Percentiles rank a stretch among this genome's conserved stretches.
phyloP scores from a whole-genome alignment of 2,329 filamentous ascomycete species.

The Phialocephala sp. region DNA sequence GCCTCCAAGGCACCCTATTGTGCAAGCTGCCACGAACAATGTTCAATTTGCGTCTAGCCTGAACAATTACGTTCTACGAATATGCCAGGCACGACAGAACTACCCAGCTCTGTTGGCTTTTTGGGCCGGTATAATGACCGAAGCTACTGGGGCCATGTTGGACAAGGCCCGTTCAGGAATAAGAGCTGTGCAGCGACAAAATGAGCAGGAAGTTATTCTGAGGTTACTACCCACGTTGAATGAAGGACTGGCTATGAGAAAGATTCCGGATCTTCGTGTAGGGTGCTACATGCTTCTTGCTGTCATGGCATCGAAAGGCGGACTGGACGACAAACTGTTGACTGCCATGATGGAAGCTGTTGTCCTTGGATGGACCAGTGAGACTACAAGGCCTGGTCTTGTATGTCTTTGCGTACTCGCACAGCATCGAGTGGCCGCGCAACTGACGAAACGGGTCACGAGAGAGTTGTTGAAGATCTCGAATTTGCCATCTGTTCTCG shows the following conservation, averaged over 20 bases:
- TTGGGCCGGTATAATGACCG: constrained; percentile 87
- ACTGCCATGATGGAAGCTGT: constrained; percentile 90
- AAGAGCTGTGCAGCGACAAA: constrained; percentile 75
- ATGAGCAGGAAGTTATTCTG: constrained; percentile 78
- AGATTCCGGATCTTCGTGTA: constrained; percentile 78
- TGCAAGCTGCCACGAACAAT: constrained; percentile 83
- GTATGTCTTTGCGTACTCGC: constrained; percentile 82
- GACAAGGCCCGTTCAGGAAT: constrained; percentile 79
- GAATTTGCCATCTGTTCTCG: constrained; percentile 63
- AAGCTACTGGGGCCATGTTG: constrained; percentile 83
- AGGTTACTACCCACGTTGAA: constrained; percentile 73
- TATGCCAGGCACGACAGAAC: constrained; percentile 73
- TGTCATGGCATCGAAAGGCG: constrained; percentile 82
- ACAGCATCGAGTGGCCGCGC: constrained; percentile 74
- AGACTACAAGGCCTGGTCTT: constrained; percentile 75
- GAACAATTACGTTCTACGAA: constrained; percentile 78
- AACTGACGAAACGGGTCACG: constrained; percentile 72
- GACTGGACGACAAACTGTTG: constrained; percentile 79
- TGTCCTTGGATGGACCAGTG: constrained; percentile 74
- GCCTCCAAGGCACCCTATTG: constrained; percentile 80
- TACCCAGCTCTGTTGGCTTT: constrained; percentile 83
- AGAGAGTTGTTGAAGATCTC: constrained; percentile 70
- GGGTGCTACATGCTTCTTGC: constrained; percentile 91
- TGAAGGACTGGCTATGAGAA: constrained; percentile 76
- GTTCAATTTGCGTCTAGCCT: constrained; percentile 75